Evolutionary conservation across 805 yeast genomes (phyloP), one percentile per base, ranked within the genome.

Genomic region (Saitoella complicata): DNA sequence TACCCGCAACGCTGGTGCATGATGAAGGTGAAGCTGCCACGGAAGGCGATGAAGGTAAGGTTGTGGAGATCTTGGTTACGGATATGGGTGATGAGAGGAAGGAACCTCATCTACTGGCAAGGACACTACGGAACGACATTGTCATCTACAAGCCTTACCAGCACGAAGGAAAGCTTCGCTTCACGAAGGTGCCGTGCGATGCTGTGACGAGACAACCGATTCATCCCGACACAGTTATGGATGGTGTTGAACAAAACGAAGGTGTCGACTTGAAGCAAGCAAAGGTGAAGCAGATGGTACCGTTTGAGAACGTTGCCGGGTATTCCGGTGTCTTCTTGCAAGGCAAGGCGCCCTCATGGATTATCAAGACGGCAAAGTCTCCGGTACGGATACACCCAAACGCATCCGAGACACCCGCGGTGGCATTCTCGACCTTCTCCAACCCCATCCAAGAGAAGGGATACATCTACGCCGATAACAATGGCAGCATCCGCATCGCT

Each of bases 381-480:
- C 59, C 65, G 4, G 83, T 88, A 3, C 66, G 80, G 45, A 63
- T 81, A 9, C 76, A 75, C 59, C 75, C 74, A 50, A 80, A 85
- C 55, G 72, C 84, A 5, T 71, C 72, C 40, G 35, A 39, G 13
- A 9, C 7, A 5, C 32, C 39, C 10, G 34, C 30, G 11, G 13
- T 35, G 7, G 32, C 38, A 12, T n/a, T 41, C 21, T 34, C 38
- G 4, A 21, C 38, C 12, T 35, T 34, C n/a, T 12, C 32, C 34
- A 13, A 32, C 9, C 72, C 54, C 66, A 71, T 39, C 58, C 63
- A 11, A 0, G 51, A 48, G 30, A 64, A 70, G 48, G 81, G 82
- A 3, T 69, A 84, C 44, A 77, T 83, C 56, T 77, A 76, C 49
- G 76, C 82, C 48, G 93, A 82, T 12, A 44, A 33, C 10, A 41